Evolutionary conservation across 2,329 filamentous ascomycete species (phyloP).

Genomic region (Penicillium griseofulvum): DNA sequence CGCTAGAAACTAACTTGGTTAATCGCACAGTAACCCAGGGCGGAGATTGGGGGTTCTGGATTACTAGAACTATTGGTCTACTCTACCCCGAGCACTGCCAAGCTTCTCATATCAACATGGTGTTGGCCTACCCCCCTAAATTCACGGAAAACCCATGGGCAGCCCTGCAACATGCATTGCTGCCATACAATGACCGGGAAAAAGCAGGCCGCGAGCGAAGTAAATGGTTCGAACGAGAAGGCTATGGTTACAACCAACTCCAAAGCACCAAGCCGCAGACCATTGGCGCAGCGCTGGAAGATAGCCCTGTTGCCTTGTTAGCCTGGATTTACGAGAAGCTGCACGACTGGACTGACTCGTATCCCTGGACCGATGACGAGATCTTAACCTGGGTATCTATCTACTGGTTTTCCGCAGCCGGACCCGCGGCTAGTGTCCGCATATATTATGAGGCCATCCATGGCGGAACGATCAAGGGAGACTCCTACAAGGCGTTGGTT

Average conservation of each 20-base stretch:
- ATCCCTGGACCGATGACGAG: conserved; percentile 73
- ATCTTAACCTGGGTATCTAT: conserved; percentile 71
- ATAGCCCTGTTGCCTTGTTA: conserved; percentile 68
- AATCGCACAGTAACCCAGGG: conserved; percentile 51
- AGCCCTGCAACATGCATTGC: conserved; percentile 37
- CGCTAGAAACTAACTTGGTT: neutral
- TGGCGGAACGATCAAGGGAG: neutral
- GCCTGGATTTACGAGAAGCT: conserved; percentile 82
- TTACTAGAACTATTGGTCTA: conserved; percentile 61
- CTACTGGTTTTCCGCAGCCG: conserved; percentile 69
- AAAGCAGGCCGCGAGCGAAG: conserved; percentile 15
- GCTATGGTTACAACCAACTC: conserved; percentile 53
- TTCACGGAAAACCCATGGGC: conserved; percentile 55
- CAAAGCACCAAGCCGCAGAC: conserved; percentile 73
- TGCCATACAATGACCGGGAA: conserved; percentile 19
- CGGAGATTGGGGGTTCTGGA: conserved; percentile 67
- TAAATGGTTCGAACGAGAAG: conserved; percentile 22
- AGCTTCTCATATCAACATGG: conserved; percentile 64
- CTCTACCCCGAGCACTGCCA: conserved; percentile 58
- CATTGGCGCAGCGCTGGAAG: conserved; percentile 64
- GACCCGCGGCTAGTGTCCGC: conserved; percentile 63
- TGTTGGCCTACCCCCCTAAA: conserved; percentile 49
- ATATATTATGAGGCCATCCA: conserved; percentile 68
- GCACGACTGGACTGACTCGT: conserved; percentile 71
- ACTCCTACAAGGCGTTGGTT: conserved; percentile 11